These are phyloP conservation scores for Adansonia digitata DNA, from an alignment of 345 rosid species.

Conservation along the genomic window DNA sequence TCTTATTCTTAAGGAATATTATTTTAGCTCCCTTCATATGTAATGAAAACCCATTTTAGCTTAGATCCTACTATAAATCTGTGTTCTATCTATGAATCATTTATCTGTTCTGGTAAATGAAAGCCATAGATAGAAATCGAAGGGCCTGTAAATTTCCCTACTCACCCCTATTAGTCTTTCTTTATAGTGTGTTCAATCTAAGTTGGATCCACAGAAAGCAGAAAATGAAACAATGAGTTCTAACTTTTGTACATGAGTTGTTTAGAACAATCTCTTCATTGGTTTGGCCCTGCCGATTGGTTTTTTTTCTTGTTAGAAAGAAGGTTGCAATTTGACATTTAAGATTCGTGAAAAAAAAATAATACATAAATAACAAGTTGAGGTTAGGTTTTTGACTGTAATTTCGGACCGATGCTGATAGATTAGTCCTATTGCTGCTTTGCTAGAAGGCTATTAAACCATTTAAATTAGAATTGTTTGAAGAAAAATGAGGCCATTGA, in stretches of 20 bases:
- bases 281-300: neutral
- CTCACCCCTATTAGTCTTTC: neutral
- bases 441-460: too few species aligned
- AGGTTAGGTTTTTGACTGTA: constrained; percentile 22
- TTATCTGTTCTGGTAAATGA: constrained; percentile 3
- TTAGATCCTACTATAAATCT: neutral
- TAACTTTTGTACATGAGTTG: neutral
- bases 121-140: neutral
- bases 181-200: constrained; percentile 1
- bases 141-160: neutral
- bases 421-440: neutral
- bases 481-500: neutral
- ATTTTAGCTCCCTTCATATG: neutral
- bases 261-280: neutral
- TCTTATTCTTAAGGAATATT: constrained; percentile 55
- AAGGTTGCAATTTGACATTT: too few species aligned
- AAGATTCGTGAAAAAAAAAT: too few species aligned
- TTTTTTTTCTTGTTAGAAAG: neutral
- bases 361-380: too few species aligned
- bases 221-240: constrained; percentile 1
- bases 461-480: neutral
- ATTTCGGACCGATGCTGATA: constrained; percentile 14
- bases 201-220: constrained; percentile 2
- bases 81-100: neutral
- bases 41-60: neutral